A percentile compares a stretch with the other conserved stretches of the same genome.
phyloP scores from a whole-genome alignment of 202 grass and related monocot species.

The Zoysia matrella region DNA sequence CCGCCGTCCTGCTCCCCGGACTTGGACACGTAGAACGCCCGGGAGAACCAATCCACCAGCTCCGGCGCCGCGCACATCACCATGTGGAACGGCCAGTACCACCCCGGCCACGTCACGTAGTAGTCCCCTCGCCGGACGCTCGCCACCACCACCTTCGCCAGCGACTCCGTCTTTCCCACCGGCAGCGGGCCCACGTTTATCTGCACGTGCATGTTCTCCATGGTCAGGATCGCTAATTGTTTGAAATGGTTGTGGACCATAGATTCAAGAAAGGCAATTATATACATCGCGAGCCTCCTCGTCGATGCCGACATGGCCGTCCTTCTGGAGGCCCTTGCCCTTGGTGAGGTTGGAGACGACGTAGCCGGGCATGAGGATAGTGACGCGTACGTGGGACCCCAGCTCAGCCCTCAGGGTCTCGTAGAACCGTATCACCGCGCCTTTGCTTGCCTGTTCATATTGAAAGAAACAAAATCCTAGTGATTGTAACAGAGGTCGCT shows the following conservation, averaged over 20 bases:
- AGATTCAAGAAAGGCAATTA: too few species aligned
- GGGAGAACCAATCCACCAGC: constrained; percentile 65
- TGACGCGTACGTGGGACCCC: constrained; percentile 61
- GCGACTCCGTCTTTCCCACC: constrained; percentile 66
- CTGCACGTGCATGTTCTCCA: constrained; percentile 25
- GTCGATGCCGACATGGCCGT: constrained; percentile 66
- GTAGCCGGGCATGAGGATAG: constrained; percentile 72
- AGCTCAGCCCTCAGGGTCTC: constrained; percentile 79
- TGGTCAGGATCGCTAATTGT: too few species aligned
- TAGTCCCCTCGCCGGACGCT: constrained; percentile 54
- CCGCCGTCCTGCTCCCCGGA: constrained; percentile 40
- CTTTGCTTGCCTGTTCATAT: constrained; percentile 51
- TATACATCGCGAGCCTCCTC: constrained; percentile 72
- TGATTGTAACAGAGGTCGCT: too few species aligned
- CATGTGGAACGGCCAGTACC: constrained; percentile 85
- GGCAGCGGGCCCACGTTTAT: constrained; percentile 73
- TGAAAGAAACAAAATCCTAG: too few species aligned
- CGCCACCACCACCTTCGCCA: constrained; percentile 65
- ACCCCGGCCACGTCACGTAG: constrained; percentile 76
- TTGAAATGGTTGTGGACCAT: neutral
- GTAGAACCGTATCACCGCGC: constrained; percentile 74
- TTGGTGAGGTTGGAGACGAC: constrained; percentile 91
- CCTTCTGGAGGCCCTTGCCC: constrained; percentile 81
- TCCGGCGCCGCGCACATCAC: constrained; percentile 77
- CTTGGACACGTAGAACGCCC: constrained; percentile 51